Percentiles rank a stretch among this genome's conserved stretches.
These are phyloP conservation scores for Bidens hawaiensis DNA, from an alignment of 140 eudicot species.

Conservation along the genomic window DNA sequence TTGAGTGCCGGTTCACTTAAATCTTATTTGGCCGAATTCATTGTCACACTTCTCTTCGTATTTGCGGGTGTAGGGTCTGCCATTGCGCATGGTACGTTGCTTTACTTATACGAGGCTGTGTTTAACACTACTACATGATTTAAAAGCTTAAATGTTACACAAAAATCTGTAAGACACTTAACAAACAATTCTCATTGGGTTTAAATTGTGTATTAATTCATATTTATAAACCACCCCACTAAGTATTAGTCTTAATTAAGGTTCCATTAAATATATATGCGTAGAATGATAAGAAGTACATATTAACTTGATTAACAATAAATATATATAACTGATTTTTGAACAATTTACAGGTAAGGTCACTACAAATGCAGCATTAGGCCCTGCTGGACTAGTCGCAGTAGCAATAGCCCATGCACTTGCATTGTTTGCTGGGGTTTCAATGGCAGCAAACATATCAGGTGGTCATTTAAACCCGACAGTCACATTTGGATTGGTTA, in stretches of 20 bases:
- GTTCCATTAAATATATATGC: neutral
- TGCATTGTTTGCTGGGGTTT: constrained; percentile 56
- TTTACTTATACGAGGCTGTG: neutral
- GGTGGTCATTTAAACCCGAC: constrained; percentile 71
- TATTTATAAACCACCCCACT: too few relatives aligned
- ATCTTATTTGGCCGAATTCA: constrained; percentile 66
- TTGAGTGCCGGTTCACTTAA: constrained; percentile 45
- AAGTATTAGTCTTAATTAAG: too few relatives aligned
- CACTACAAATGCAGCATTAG: constrained; percentile 45
- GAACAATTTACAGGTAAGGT: constrained; percentile 37
- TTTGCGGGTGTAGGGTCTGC: constrained; percentile 78
- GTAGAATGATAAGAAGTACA: too few relatives aligned
- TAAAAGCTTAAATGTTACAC: too few relatives aligned
- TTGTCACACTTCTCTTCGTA: constrained; percentile 68
- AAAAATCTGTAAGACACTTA: too few relatives aligned
- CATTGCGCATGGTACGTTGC: constrained; percentile 49
- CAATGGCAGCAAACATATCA: constrained; percentile 65
- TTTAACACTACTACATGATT: too few relatives aligned
- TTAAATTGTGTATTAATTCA: too few relatives aligned
- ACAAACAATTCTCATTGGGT: too few relatives aligned
- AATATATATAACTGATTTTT: neutral
- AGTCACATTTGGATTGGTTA: constrained; percentile 61
- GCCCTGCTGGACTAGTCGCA: constrained; percentile 58
- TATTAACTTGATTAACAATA: too few relatives aligned
- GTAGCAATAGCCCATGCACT: constrained; percentile 66